phyloP scores from a whole-genome alignment of 805 yeast genomes.

The Yarrowia sp. region DNA sequence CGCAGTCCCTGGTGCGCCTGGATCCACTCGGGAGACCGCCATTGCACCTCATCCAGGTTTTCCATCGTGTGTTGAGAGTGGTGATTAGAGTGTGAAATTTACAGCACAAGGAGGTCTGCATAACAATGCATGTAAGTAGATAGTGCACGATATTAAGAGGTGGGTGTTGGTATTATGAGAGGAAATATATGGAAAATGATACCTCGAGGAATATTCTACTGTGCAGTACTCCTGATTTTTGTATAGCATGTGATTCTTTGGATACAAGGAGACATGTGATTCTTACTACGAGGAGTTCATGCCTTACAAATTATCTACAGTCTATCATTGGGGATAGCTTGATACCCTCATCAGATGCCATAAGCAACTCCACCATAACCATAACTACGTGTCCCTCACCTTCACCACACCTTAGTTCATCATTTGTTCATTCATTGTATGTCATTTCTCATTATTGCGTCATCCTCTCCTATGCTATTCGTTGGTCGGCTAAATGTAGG shows the following conservation, averaged over 20 bases:
- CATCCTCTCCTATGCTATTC: not conserved
- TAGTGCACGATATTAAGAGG: not conserved
- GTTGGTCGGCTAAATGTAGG: slow-evolving; percentile 5
- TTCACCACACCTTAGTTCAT: not conserved
- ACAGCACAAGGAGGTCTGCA: slow-evolving; percentile 1
- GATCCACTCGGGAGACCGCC: slow-evolving; percentile 98
- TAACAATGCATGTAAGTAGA: not conserved
- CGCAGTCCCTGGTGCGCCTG: slow-evolving; percentile 80
- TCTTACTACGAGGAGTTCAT: no score
- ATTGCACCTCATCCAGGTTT: slow-evolving; percentile 86
- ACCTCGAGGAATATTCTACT: no score
- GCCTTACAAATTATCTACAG: no score
- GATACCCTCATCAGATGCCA: no score
- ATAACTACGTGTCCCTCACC: no score
- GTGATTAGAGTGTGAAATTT: not conserved
- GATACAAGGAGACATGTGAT: no score
- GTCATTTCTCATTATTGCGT: slow-evolving; percentile 2
- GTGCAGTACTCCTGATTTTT: no score
- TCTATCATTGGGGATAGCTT: no score
- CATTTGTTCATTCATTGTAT: not conserved
- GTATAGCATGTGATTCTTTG: no score
- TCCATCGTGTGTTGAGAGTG: slow-evolving; percentile 41
- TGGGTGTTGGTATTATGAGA: not conserved
- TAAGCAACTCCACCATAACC: no score
- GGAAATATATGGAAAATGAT: no score